Conservation (phyloP, 2,329 filamentous ascomycete genomes). For the Aspergillus luchuensis region DNA sequence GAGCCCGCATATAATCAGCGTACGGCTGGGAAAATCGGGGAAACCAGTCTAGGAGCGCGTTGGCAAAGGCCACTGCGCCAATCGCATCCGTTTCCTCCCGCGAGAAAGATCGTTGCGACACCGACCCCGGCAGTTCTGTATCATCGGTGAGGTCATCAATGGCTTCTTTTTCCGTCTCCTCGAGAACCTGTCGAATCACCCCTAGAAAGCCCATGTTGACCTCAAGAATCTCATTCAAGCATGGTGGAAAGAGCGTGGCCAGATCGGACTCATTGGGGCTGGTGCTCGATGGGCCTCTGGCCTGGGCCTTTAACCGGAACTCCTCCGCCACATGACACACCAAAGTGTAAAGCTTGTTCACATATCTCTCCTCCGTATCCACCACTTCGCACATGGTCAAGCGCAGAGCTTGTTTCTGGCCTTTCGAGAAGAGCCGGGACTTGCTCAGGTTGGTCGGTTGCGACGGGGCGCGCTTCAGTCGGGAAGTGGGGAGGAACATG, state of each 20-base stretch:
- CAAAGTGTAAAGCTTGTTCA: constrained; percentile 81
- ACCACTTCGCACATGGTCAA: constrained; percentile 89
- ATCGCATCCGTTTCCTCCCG: constrained; percentile 66
- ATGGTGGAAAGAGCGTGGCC: constrained; percentile 76
- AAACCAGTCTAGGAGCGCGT: constrained; percentile 85
- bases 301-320: constrained; percentile 70
- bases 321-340: constrained; percentile 79
- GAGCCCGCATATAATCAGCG: constrained; percentile 87
- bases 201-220: constrained; percentile 80
- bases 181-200: constrained; percentile 73
- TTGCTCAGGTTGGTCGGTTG: constrained; percentile 79
- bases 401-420: constrained; percentile 80
- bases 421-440: constrained; percentile 73
- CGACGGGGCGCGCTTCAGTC: constrained; percentile 81
- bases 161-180: constrained; percentile 80
- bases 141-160: constrained; percentile 71
- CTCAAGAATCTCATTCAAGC: constrained; percentile 76
- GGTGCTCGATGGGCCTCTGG: constrained; percentile 60
- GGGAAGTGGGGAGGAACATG: constrained; percentile 83
- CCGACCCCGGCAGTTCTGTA: constrained; percentile 50
- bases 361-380: constrained; percentile 92
- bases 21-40: constrained; percentile 90
- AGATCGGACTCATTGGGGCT: constrained; percentile 74
- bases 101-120: constrained; percentile 51
- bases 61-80: constrained; percentile 76